phyloP scores from a whole-genome alignment of 2,329 filamentous ascomycete genomes.

The Sclerotinia sclerotiorum region DNA sequence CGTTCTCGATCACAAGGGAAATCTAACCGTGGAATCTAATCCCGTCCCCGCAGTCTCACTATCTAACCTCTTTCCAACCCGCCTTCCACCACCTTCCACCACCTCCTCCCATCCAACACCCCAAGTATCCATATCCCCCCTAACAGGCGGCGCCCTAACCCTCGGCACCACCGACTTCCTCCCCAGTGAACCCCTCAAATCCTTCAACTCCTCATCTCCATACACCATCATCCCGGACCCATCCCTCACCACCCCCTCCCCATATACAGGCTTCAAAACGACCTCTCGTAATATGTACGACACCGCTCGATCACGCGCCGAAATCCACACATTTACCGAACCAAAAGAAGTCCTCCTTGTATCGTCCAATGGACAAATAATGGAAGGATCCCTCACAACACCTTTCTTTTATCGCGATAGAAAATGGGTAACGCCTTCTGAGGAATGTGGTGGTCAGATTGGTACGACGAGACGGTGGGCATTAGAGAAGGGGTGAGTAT shows the following conservation, averaged over 20 bases:
- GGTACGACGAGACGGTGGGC: constrained; percentile 84
- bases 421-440: constrained; percentile 76
- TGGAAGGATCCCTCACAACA: constrained; percentile 83
- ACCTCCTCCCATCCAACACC: constrained; percentile 24
- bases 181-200: constrained; percentile 33
- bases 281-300: constrained; percentile 72
- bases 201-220: constrained; percentile 21
- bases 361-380: constrained; percentile 62
- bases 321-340: constrained; percentile 45
- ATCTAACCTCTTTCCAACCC: constrained; percentile 57
- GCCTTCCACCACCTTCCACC: constrained; percentile 49
- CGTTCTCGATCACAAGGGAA: constrained; percentile 52
- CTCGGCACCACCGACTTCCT: constrained; percentile 31
- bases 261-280: constrained; percentile 77
- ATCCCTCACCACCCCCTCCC: constrained; percentile 54
- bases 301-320: constrained; percentile 61
- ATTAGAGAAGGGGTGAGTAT: constrained; percentile 58
- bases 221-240: constrained; percentile 39
- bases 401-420: constrained; percentile 75
- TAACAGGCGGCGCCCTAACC: constrained; percentile 37
- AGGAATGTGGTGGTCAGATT: constrained; percentile 76
- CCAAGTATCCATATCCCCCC: constrained; percentile 27
- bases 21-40: constrained; percentile 47
- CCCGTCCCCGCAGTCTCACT: constrained; percentile 45
- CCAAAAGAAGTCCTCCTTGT: constrained; percentile 72